These are phyloP conservation scores for Neofusicoccum sp. DNA, from an alignment of 2,329 filamentous ascomycete genomes.

Conservation along the genomic window DNA sequence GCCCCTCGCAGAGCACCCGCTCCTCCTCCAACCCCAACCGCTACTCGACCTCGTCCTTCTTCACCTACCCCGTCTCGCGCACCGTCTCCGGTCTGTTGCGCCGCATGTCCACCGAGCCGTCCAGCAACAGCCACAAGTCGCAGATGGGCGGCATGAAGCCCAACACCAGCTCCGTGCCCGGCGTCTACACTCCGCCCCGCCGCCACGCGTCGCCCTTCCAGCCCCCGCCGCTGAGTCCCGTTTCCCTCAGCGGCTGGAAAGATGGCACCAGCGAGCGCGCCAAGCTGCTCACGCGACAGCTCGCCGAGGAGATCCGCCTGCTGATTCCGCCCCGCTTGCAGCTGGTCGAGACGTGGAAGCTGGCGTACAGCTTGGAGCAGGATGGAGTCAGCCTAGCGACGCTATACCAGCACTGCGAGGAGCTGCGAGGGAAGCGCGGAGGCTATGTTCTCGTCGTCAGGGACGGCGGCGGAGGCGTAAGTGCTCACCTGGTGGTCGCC, in stretches of 20 bases:
- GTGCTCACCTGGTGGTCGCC: slow-evolving; percentile 35
- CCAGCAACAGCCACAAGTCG: slow-evolving; percentile 25
- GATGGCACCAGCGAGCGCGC: slow-evolving; percentile 61
- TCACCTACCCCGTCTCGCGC: slow-evolving; percentile 54
- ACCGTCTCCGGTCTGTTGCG: slow-evolving; percentile 51
- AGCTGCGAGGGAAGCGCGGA: slow-evolving; percentile 68
- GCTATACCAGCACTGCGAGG: slow-evolving; percentile 77
- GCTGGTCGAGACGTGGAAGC: slow-evolving; percentile 81
- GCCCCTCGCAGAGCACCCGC: not conserved
- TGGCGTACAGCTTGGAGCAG: slow-evolving; percentile 88
- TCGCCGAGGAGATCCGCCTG: slow-evolving; percentile 92
- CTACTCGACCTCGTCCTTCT: slow-evolving; percentile 43
- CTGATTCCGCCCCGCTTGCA: slow-evolving; percentile 85
- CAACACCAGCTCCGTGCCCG: slow-evolving; percentile 50
- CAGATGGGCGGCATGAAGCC: not conserved
- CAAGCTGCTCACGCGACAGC: slow-evolving; percentile 67
- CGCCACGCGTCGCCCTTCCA: slow-evolving; percentile 78
- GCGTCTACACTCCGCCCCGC: slow-evolving; percentile 62
- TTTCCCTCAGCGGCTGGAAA: slow-evolving; percentile 69
- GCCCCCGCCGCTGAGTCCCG: slow-evolving; percentile 82
- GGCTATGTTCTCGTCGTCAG: slow-evolving; percentile 88
- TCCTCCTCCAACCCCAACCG: slow-evolving; percentile 19
- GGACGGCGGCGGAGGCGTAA: slow-evolving; percentile 73
- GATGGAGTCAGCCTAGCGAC: slow-evolving; percentile 87
- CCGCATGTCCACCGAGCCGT: slow-evolving; percentile 49